Evolutionary conservation across 2,329 filamentous ascomycete species (phyloP).

Genomic region (Hyphodiscus sp.): DNA sequence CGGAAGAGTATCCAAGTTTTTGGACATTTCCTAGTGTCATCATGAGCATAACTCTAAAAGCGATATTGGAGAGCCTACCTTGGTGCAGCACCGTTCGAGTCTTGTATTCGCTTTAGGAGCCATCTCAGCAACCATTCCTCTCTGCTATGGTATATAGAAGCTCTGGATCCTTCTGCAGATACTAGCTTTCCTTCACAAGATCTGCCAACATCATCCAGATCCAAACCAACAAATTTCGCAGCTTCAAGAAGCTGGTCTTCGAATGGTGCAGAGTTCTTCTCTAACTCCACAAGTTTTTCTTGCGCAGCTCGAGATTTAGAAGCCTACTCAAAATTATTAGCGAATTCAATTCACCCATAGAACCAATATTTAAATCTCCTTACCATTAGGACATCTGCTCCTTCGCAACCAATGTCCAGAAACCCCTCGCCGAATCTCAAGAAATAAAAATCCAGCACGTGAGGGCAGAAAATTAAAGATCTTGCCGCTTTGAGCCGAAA

Average conservation of each 20-base stretch:
- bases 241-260: constrained; percentile 30
- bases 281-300: constrained; percentile 27
- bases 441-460: constrained; percentile 4
- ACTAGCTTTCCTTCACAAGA: background rate
- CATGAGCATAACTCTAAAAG: constrained; percentile 1
- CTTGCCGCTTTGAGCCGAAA: background rate
- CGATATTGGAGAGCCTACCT: constrained; percentile 15
- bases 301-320: constrained; percentile 28
- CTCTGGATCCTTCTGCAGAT: constrained; percentile 1
- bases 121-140: constrained; percentile 63
- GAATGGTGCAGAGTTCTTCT: constrained; percentile 30
- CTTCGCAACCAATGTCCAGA: background rate
- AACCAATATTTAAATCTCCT: background rate
- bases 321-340: constrained; percentile 11
- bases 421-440: constrained; percentile 3
- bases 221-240: constrained; percentile 27
- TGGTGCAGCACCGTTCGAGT: constrained; percentile 27
- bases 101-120: constrained; percentile 54
- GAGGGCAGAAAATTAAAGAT: constrained; percentile 1
- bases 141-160: constrained; percentile 31
- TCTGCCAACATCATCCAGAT: constrained; percentile 20
- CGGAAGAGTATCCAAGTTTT: constrained; percentile 54
- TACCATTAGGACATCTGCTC: constrained; percentile 12
- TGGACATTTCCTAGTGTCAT: constrained; percentile 13
- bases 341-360: constrained; percentile 4